These are phyloP conservation scores for Eimeria necatrix DNA, from an alignment of 169 alveolate species.

Conservation along the genomic window DNA sequence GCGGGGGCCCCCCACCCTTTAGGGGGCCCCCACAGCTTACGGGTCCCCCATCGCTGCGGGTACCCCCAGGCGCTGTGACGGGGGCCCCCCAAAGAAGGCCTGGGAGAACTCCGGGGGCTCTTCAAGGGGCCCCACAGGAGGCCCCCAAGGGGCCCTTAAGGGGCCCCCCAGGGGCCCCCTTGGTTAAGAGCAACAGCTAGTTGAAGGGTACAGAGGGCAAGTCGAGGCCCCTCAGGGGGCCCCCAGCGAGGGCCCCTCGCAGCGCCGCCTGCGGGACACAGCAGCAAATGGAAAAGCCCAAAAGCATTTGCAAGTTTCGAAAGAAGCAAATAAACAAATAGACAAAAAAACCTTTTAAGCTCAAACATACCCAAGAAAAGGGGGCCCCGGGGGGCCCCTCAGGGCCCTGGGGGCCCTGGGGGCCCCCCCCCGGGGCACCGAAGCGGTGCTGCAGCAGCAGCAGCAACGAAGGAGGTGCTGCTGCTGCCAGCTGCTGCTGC, in stretches of 20 bases:
- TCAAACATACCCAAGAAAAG: slow-evolving; percentile 30
- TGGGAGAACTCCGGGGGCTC: no score
- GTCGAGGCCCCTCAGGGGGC: not conserved
- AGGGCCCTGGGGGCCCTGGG: not conserved
- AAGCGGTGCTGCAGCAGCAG: slow-evolving; percentile 20
- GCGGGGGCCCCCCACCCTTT: no score
- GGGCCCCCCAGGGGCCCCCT: not conserved
- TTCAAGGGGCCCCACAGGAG: no score
- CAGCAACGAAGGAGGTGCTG: not conserved
- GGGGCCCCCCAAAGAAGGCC: no score
- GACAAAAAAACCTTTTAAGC: not conserved
- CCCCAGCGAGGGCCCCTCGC: not conserved
- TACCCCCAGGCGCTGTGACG: no score
- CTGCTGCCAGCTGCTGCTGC: slow-evolving; percentile 55
- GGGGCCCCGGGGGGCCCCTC: not conserved
- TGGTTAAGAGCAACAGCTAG: not conserved
- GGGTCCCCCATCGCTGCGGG: no score
- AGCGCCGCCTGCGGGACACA: slow-evolving; percentile 1
- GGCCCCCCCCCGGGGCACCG: not conserved
- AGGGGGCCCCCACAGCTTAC: no score
- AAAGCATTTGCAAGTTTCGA: not conserved
- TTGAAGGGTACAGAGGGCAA: not conserved
- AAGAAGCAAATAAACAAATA: not conserved
- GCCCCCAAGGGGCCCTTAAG: no score
- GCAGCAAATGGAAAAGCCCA: not conserved